A percentile compares a stretch with the other conserved stretches of the same genome.
Conservation (phyloP, 2,329 filamentous ascomycete species). For the Ophiocordyceps unilateralis region DNA sequence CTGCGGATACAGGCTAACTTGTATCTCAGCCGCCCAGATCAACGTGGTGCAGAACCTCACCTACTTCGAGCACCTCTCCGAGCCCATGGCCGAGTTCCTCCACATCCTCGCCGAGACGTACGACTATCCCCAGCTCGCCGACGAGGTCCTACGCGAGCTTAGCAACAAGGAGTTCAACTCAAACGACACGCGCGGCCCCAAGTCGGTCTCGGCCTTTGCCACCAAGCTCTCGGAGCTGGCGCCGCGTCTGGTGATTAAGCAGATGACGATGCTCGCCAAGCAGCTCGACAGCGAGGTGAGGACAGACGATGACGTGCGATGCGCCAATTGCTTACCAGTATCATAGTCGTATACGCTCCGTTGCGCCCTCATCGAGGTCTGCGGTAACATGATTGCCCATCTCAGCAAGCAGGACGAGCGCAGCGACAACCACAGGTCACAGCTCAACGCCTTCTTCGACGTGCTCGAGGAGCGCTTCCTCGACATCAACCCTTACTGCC, state of each 20-base stretch:
- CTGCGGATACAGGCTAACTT: conserved; percentile 9
- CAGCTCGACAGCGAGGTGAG: conserved; percentile 80
- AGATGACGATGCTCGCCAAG: conserved; percentile 90
- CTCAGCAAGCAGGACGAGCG: conserved; percentile 83
- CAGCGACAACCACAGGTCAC: conserved; percentile 81
- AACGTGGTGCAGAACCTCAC: conserved; percentile 95
- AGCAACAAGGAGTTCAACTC: conserved; percentile 97
- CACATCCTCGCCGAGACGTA: conserved; percentile 95
- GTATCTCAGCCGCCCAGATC: conserved; percentile 64
- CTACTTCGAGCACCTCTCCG: conserved; percentile 96
- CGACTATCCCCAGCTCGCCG: conserved; percentile 86
- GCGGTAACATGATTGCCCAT: conserved; percentile 83
- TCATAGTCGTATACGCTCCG: conserved; percentile 72
- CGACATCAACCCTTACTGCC: conserved; percentile 91
- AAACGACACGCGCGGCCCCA: conserved; percentile 87
- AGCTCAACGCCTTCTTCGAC: conserved; percentile 94
- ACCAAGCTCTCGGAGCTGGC: conserved; percentile 84
- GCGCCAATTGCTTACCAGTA: conserved; percentile 8
- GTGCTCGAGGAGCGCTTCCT: conserved; percentile 91
- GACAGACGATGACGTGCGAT: background rate
- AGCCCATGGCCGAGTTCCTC: conserved; percentile 96
- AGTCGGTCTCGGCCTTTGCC: conserved; percentile 89
- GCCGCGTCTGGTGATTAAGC: conserved; percentile 84
- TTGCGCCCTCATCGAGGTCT: conserved; percentile 90
- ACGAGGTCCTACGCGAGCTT: conserved; percentile 83